These are phyloP conservation scores for Lodderomyces elongisporus DNA, from an alignment of 1,139 yeast genomes.

Conservation along the genomic window DNA sequence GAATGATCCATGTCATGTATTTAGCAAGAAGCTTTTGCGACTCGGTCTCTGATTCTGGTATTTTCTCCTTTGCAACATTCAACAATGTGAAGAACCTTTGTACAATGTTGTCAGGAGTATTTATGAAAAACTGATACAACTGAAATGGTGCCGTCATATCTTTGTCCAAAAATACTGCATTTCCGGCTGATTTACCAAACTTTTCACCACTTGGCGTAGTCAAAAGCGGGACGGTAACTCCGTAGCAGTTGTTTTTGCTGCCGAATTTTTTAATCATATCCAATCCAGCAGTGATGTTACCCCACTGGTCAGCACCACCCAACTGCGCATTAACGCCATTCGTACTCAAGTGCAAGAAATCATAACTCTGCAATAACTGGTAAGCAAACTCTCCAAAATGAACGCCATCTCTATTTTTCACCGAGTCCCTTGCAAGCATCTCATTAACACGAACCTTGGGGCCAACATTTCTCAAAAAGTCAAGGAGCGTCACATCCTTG, in stretches of 20 bases:
- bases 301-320: conserved; percentile 99
- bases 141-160: conserved; percentile 73
- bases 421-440: conserved; percentile 87
- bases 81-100: conserved; percentile 71
- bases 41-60: too few species aligned
- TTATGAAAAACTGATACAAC: conserved; percentile 79
- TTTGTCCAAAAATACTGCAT: conserved; percentile 84
- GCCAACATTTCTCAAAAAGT: conserved; percentile 75
- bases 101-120: conserved; percentile 75
- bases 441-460: conserved; percentile 74
- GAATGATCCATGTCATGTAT: too few species aligned
- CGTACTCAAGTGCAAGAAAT: conserved; percentile 72
- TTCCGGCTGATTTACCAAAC: conserved; percentile 96
- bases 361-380: conserved; percentile 90
- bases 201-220: conserved; percentile 90
- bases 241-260: conserved; percentile 41
- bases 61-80: conserved; percentile 44
- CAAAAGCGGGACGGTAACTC: conserved; percentile 84
- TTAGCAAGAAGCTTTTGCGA: too few species aligned
- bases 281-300: conserved; percentile 93
- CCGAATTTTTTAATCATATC: conserved; percentile 70
- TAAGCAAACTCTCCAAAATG: conserved; percentile 94
- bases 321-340: conserved; percentile 68
- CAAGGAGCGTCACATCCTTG: conserved; percentile 68
- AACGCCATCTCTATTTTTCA: conserved; percentile 69